These are phyloP conservation scores for Solanum bulbocastanum DNA, from an alignment of 257 asterid genomes.

Conservation along the genomic window DNA sequence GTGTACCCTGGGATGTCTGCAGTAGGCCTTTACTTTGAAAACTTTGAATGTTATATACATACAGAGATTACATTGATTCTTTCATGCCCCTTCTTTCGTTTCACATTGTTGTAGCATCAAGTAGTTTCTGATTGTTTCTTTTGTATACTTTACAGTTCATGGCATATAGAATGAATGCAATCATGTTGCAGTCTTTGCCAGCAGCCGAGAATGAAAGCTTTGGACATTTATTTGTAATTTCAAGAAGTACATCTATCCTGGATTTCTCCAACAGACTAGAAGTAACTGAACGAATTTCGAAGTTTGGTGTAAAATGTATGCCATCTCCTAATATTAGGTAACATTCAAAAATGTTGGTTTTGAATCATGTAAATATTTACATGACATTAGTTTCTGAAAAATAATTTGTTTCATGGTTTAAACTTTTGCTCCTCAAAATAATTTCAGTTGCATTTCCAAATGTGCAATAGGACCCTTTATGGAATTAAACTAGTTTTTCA, in stretches of 20 bases:
- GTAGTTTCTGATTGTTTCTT: not conserved
- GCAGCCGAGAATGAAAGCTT: constrained; percentile 20
- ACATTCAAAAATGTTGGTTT: not conserved
- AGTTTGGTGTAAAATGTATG: constrained; percentile 7
- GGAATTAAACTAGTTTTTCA: not conserved
- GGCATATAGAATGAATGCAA: constrained; percentile 33
- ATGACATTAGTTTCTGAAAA: not conserved
- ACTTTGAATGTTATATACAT: not conserved
- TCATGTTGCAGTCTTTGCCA: constrained; percentile 23
- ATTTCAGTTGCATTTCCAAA: not conserved
- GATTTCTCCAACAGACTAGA: constrained; percentile 12
- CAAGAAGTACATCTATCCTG: constrained; percentile 15
- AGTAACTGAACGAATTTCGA: constrained; percentile 20
- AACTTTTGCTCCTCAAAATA: not conserved
- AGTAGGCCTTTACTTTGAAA: not conserved
- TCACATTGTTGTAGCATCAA: not conserved
- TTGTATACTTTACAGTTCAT: constrained; percentile 38
- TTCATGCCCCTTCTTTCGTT: not conserved
- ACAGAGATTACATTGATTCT: not conserved
- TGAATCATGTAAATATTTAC: not conserved
- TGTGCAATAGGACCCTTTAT: not conserved
- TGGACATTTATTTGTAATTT: constrained; percentile 14
- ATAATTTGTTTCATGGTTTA: not conserved
- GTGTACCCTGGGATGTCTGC: not conserved
- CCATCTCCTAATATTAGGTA: constrained; percentile 42